Evolutionary conservation across 2,329 filamentous ascomycete species (phyloP), one percentile per base, ranked within the genome.

Genomic region (Pseudogymnoascus sp.): DNA sequence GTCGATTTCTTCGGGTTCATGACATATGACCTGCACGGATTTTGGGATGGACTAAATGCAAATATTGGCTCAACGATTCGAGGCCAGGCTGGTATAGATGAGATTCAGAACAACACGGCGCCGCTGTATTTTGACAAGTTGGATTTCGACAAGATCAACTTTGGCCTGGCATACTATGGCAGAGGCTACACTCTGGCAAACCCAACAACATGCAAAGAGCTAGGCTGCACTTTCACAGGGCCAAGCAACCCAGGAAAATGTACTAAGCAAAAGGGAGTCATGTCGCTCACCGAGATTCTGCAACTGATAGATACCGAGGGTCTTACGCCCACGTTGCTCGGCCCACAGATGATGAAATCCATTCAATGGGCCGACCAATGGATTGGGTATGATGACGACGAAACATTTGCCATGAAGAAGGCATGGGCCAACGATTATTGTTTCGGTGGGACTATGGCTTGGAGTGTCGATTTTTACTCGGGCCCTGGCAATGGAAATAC

Each of bases 121-220:
- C 75, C 76, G 0, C 63, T 82, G 0, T 81, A 76, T 77, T 77
- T 72, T 60, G 75, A 73, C 35, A 71, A 71, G 1, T 60, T 81
- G 0, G 64, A 75, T 42, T 73, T 76, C 0, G 48, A 59, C 2
- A 79, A 81, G 64, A 67, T 82, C 36, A 78, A 78, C 62, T 66
- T 82, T 2, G 80, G 80, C 0, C 61, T 81, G 0, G 78, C 78
- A 0, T 75, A 73, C 58, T 83, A 83, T 60, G 79, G 79, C 0
- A 71, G 79, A 4, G 74, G 77, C 1, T 81, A 77, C 51, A 80
- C 75, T 0, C 31, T 51, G 7, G 44, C 44, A 15, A 15, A 51
- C 8, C 44, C 44, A 15, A 31, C 68, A 2, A n/a, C 4, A 27
- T 63, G 66, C 60, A 63, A 27, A n/a, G 44, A 48, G 6, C 69